Percentiles rank a stretch among this genome's conserved stretches.
phyloP scores from a whole-genome alignment of 1,139 yeast species.

The Kodamaea alishanica region DNA sequence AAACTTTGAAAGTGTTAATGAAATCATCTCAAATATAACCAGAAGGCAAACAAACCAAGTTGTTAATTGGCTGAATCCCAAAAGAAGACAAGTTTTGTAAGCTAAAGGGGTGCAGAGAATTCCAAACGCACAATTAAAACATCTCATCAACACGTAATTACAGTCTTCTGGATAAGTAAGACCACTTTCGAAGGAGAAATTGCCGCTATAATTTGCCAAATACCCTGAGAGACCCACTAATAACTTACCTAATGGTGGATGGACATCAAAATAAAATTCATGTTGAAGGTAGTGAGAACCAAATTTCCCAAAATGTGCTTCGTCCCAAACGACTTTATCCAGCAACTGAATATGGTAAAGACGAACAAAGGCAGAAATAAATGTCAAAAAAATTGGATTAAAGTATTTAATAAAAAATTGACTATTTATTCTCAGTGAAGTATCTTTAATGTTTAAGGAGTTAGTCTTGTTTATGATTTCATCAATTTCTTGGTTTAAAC shows the following conservation, averaged over 20 bases:
- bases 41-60: slow-evolving; percentile 53
- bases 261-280: slow-evolving; percentile 73
- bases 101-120: slow-evolving; percentile 62
- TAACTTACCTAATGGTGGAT: slow-evolving; percentile 75
- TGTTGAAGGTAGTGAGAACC: slow-evolving; percentile 61
- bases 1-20: slow-evolving; percentile 64
- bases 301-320: slow-evolving; percentile 80
- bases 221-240: slow-evolving; percentile 65
- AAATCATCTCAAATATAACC: slow-evolving; percentile 64
- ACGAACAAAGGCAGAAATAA: slow-evolving; percentile 63
- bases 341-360: slow-evolving; percentile 62
- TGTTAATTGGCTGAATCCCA: slow-evolving; percentile 46
- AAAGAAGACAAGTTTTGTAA: slow-evolving; percentile 52
- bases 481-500: slow-evolving; percentile 8
- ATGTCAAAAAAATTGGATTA: slow-evolving; percentile 44
- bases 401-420: slow-evolving; percentile 18
- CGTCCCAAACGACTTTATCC: slow-evolving; percentile 87
- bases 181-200: slow-evolving; percentile 65
- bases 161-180: slow-evolving; percentile 49
- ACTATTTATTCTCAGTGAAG: slow-evolving; percentile 2
- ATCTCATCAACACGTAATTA: slow-evolving; percentile 58
- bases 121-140: slow-evolving; percentile 63
- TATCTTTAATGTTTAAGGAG: slow-evolving; percentile 10
- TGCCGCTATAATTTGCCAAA: slow-evolving; percentile 64
- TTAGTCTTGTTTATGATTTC: slow-evolving; percentile 15